phyloP scores from a whole-genome alignment of 2,329 filamentous ascomycete species.

The Trichoderma sp. region DNA sequence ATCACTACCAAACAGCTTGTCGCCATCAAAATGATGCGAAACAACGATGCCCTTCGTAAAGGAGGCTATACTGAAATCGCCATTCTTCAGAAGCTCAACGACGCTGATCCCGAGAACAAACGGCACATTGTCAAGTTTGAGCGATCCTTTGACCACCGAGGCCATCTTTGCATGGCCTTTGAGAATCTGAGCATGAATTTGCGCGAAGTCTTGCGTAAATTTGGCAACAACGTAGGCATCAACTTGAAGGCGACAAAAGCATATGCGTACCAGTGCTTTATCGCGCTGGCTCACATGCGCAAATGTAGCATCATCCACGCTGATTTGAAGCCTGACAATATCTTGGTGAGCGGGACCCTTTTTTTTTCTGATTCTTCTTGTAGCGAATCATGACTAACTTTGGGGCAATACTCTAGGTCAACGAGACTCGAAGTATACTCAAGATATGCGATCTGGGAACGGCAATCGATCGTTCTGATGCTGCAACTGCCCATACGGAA shows the following conservation, averaged over 20 bases:
- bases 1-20: slow-evolving; percentile 72
- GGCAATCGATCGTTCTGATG: slow-evolving; percentile 85
- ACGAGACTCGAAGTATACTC: slow-evolving; percentile 76
- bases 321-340: slow-evolving; percentile 97
- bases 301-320: slow-evolving; percentile 93
- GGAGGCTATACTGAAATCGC: slow-evolving; percentile 93
- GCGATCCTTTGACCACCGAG: slow-evolving; percentile 87
- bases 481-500: slow-evolving; percentile 68
- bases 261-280: slow-evolving; percentile 92
- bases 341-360: slow-evolving; percentile 59
- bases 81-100: slow-evolving; percentile 82
- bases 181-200: slow-evolving; percentile 93
- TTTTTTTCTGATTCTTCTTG: neutral
- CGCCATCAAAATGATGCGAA: slow-evolving; percentile 96
- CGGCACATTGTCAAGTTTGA: slow-evolving; percentile 90
- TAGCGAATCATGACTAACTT: slow-evolving; percentile 27
- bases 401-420: slow-evolving; percentile 51
- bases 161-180: slow-evolving; percentile 94
- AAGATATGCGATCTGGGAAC: slow-evolving; percentile 97
- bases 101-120: slow-evolving; percentile 81
- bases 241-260: slow-evolving; percentile 81
- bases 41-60: slow-evolving; percentile 89
- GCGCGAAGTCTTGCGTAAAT: slow-evolving; percentile 91
- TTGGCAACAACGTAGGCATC: slow-evolving; percentile 90
- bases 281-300: slow-evolving; percentile 81